Evolutionary conservation across 306 rosid genomes (phyloP), one percentile per base, ranked within the genome.

Genomic region (Datisca glomerata): DNA sequence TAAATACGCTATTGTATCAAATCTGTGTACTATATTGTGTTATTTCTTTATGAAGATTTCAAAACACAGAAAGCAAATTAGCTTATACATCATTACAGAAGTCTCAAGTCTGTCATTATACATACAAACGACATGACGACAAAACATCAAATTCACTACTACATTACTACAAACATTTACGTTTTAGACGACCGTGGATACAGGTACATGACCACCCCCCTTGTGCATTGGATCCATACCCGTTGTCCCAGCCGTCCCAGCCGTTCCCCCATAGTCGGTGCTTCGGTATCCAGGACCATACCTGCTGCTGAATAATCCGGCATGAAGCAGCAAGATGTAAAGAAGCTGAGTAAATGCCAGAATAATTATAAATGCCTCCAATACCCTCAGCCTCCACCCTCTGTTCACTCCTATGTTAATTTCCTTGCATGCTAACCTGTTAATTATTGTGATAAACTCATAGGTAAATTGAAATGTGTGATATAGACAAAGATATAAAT

Each of bases 211-310:
- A 31, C 36, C 36, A 31, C 36, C 36, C 4, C 64, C 70, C 71
- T 85, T 85, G 20, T 61, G 95, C 53, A 59, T 48, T 0, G 79
- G 82, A 25, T 76, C 93, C 3, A 33, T 70, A 0, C 71, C 60
- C 4, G 53, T 6, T 4, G 67, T n/a, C n/a, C 52, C 1, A 50
- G 59, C 35, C 0, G 22, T 12, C 1, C 22, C 18, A 7, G 24
- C 49, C 15, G 39, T 66, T 2, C 80, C 72, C 21, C 63, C 75
- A 17, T 87, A 76, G 39, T 76, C 81, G 0, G 65, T 17, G 47
- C 83, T 79, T 10, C 86, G 78, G 57, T 89, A 83, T 0, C 93
- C 91, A 0, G 97, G 95, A n/a, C 95, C 95, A 35, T 83, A 83
- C 56, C 71, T 61, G 65, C 84, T 78, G 45, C 89, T 84, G 50